Base-by-base conservation (phyloP, 1,284 basidiomycete species). In the Mixia osmundae region DNA sequence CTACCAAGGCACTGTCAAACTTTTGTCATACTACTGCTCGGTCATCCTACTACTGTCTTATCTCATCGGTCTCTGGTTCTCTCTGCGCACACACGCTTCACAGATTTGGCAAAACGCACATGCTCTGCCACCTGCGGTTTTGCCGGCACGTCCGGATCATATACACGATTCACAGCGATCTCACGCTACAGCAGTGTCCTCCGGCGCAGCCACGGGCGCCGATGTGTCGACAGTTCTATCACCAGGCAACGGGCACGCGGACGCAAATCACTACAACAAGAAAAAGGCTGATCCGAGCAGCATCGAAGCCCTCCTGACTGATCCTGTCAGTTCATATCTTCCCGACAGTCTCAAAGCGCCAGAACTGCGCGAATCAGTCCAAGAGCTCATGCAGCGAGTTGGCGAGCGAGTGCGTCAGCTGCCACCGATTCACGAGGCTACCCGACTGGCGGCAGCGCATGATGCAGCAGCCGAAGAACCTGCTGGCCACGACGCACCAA, bases 31-130 rank as follows among this genome's bases (percentile, higher is more conserved):
- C 60, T 74, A 80, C 49, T 97, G 91, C 55, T 85, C 91, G 1
- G 67, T 58, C 12, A 66, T 97, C 39, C 67, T 99, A 20, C 58
- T 97, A 11, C 45, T 91, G 82, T 94, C 91, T 0, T 99, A 99
- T 57, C 68, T 91, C 30, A 72, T 97, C 40, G 91, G 91, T 24
- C 63, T 97, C 0, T 97, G 91, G 91, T 99, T 97, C 64, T 95
- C 89, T 30, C 69, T 99, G 14, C 76, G 85, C 30, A 99, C 91
- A 0, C 91, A 99, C 54, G 91, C 91, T 3, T 76, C 78, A 11
- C 91, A 97, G 55, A 99, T 99, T 49, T 99, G 91, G 91, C 87
- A 97, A 55, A 95, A 95, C 52, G 83, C 83, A 3, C 78, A 82
- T 50, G 59, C 56, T 46, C 24, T 35, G 28, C 15, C 44, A 2